Evolutionary conservation across 768 basidiomycete species (phyloP).

Genomic region (Lactifluus piperatus): DNA sequence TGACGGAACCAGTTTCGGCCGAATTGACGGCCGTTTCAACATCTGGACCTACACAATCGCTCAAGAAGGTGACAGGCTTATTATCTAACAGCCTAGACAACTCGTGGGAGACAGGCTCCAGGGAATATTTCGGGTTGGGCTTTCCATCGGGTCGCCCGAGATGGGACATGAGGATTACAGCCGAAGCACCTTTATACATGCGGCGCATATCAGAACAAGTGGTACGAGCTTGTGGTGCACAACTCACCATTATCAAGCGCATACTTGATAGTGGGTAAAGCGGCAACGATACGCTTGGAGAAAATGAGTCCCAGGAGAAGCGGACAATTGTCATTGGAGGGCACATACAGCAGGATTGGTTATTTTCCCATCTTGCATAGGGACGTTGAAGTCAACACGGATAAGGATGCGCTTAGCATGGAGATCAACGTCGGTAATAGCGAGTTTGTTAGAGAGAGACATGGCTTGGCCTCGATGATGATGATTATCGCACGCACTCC

Average conservation of each 20-base stretch:
- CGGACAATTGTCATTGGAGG: conserved; percentile 7
- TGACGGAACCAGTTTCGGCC: conserved; percentile 58
- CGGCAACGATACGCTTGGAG: conserved; percentile 87
- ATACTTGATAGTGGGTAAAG: conserved; percentile 90
- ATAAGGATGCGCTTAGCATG: conserved; percentile 84
- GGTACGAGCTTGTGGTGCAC: neutral
- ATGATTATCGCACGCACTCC: conserved; percentile 1
- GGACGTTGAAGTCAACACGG: conserved; percentile 95
- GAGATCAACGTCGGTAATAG: conserved; percentile 86
- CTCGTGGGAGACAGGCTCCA: conserved; percentile 78
- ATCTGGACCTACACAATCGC: conserved; percentile 79
- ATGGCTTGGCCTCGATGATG: conserved; percentile 30
- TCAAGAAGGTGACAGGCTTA: conserved; percentile 70
- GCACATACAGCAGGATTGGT: conserved; percentile 88
- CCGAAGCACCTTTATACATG: conserved; percentile 53
- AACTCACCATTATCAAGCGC: conserved; percentile 72
- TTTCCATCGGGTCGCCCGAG: conserved; percentile 95
- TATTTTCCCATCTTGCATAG: conserved; percentile 83
- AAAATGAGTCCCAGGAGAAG: neutral
- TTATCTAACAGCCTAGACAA: conserved; percentile 58
- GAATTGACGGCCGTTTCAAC: conserved; percentile 70
- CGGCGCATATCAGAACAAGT: conserved; percentile 7
- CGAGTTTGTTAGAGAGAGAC: conserved; percentile 93
- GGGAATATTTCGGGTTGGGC: conserved; percentile 79
- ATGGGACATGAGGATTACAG: conserved; percentile 94